phyloP scores from a whole-genome alignment of 441 rosid genomes.

The Bocquillonia castaneifolia region DNA sequence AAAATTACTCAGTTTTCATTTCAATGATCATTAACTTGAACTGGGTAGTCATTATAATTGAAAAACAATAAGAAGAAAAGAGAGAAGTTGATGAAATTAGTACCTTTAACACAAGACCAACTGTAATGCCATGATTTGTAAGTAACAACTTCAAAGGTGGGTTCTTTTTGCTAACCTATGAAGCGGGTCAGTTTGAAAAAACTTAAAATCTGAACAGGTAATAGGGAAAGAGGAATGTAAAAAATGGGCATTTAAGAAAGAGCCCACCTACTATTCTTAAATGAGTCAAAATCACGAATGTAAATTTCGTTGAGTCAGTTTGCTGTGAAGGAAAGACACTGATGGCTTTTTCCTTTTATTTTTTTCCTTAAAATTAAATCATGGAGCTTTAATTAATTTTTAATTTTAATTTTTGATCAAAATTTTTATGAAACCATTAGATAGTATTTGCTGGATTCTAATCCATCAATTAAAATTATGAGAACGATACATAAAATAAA shows the following conservation, averaged over 20 bases:
- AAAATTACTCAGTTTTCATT: neutral
- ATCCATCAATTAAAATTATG: too few species aligned
- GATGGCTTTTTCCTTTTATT: neutral
- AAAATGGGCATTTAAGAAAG: neutral
- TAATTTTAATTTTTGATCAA: too few species aligned
- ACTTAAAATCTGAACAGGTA: neutral
- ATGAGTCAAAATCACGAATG: constrained; percentile 5
- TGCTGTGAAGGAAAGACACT: constrained; percentile 6
- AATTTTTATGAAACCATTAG: too few species aligned
- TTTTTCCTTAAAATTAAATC: too few species aligned
- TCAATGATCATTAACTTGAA: neutral
- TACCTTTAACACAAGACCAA: constrained; percentile 5
- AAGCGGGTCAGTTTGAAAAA: neutral
- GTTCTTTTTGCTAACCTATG: neutral
- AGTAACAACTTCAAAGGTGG: neutral
- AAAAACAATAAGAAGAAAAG: neutral
- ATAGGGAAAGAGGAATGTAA: neutral
- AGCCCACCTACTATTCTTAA: constrained; percentile 2
- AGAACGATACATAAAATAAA: too few species aligned
- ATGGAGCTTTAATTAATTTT: too few species aligned
- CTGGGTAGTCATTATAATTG: neutral
- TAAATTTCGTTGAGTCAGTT: neutral
- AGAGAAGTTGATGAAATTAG: neutral
- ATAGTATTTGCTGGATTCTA: too few species aligned
- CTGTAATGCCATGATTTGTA: neutral